Percentiles rank a stretch among this genome's conserved stretches.
Conservation (phyloP, 2,329 filamentous ascomycete genomes). For the Trichoderma sp. region DNA sequence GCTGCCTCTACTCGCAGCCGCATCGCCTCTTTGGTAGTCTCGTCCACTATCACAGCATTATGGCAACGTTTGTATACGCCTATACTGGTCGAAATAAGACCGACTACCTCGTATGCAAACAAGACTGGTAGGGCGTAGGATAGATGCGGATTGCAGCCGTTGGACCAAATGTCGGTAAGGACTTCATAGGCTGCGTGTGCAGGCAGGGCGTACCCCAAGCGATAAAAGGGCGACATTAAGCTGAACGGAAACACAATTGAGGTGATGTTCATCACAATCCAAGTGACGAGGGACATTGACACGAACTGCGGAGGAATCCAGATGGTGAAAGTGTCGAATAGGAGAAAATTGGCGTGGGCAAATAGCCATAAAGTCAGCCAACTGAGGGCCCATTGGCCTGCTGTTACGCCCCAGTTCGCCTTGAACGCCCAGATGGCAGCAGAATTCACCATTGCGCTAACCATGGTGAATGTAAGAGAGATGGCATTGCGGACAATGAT, state of each 20-base stretch:
- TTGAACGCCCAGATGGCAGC: conserved; percentile 28
- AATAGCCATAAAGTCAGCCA: conserved; percentile 31
- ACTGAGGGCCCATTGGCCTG: conserved; percentile 26
- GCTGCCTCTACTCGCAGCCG: conserved; percentile 22
- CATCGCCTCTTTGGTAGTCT: conserved; percentile 26
- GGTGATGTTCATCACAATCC: conserved; percentile 30
- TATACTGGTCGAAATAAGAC: conserved; percentile 23
- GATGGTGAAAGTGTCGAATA: conserved; percentile 31
- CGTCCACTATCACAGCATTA: conserved; percentile 26
- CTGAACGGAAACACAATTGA: conserved; percentile 29
- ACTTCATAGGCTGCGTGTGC: conserved; percentile 29
- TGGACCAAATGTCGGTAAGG: conserved; percentile 29
- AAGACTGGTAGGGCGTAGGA: conserved; percentile 28
- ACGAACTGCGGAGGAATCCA: conserved; percentile 30
- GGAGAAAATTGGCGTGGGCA: conserved; percentile 30
- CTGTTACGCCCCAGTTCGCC: conserved; percentile 25
- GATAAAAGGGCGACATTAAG: conserved; percentile 29
- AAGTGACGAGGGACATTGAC: conserved; percentile 30
- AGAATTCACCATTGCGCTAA: conserved; percentile 27
- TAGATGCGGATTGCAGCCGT: conserved; percentile 30
- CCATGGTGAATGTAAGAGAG: conserved; percentile 28
- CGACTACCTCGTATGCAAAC: conserved; percentile 28
- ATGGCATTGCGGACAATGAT: conserved; percentile 28
- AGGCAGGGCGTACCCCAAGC: conserved; percentile 27
- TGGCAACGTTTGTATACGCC: conserved; percentile 28